Base-by-base conservation (phyloP, 257 asterid species). In the Jacaranda copaia region DNA sequence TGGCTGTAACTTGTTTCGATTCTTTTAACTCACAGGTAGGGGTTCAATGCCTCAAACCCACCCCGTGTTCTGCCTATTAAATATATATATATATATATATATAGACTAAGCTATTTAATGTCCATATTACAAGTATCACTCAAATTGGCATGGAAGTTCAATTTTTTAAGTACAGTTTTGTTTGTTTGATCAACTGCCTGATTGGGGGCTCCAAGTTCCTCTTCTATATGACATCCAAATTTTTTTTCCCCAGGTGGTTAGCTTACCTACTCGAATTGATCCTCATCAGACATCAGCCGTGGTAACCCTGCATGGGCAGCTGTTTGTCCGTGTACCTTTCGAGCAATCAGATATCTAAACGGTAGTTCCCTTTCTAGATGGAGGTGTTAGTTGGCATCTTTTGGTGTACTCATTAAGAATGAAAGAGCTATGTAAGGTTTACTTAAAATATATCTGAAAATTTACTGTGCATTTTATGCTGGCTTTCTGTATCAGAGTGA, bases 281-380 rank as follows among this genome's bases (percentile, higher is more conserved):
- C 97, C 98, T 73, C 96, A 90, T 81, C 97, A 89, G 87, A 90
- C 98, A 38, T 93, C 98, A 39, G 98, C 97, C 25, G 97, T 93
- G 79, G 97, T 92, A 80, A 93, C 97, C 68, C 82, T 93, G 78
- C 97, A 92, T 18, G 98, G 98, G 57, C 97, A 92, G 89, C 88
- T 93, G 75, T 93, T 93, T 67, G 97, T 93, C 63, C 97, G 97
- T 8, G 96, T 92, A 73, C 98, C 98, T n/a, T 90, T 93, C 40
- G 96, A 90, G 79, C 95, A 87, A 72, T 70, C 89, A 52, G 96
- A 91, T 82, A 68, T 59, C 12, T 90, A 83, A 19, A 52, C 42
- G 68, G 66, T 35, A 67, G 84, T 45, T 20, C 13, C 38, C 77
- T 78, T 32, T 51, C 25, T 43, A 13, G 20, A 15, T 59, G 49